These are phyloP conservation scores for Bipolaris sorokiniana DNA, from an alignment of 2,329 filamentous ascomycete species.

Conservation along the genomic window DNA sequence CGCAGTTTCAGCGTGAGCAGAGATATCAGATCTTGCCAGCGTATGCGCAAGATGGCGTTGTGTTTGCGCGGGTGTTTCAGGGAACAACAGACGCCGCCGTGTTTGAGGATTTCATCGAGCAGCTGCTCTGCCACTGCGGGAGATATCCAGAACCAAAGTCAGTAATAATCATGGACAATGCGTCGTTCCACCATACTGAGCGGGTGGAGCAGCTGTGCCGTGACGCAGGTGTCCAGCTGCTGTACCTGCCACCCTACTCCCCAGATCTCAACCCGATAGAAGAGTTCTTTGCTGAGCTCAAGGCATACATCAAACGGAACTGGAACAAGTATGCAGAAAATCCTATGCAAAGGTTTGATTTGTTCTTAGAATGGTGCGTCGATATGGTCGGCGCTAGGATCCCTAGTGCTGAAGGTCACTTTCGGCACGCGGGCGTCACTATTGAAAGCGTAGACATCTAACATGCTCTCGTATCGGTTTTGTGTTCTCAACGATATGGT, in stretches of 20 bases:
- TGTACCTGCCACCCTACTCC: constrained; percentile 47
- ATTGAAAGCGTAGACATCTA: no score
- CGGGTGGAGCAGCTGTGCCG: constrained; percentile 27
- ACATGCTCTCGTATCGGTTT: no score
- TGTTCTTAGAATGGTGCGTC: constrained; percentile 38
- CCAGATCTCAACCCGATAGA: constrained; percentile 49
- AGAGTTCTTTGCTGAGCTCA: constrained; percentile 48
- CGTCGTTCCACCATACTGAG: constrained; percentile 20
- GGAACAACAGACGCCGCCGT: no score
- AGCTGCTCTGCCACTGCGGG: no score
- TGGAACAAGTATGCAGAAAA: constrained; percentile 23
- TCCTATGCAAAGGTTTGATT: constrained; percentile 30
- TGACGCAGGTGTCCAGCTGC: constrained; percentile 39
- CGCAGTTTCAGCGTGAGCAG: constrained; percentile 11
- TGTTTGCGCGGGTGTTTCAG: no score
- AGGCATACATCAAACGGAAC: constrained; percentile 39
- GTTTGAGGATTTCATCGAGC: no score
- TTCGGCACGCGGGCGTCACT: constrained; percentile 31
- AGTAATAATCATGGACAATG: constrained; percentile 20
- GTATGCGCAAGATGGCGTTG: not conserved
- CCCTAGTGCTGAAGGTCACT: constrained; percentile 33
- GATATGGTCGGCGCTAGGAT: constrained; percentile 29
- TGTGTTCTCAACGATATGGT: no score
- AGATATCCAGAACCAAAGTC: no score
- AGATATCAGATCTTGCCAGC: constrained; percentile 17